A percentile compares a stretch with the other conserved stretches of the same genome.
Conservation (phyloP, 805 yeast species). For the Hanseniaspora valbyensis region DNA sequence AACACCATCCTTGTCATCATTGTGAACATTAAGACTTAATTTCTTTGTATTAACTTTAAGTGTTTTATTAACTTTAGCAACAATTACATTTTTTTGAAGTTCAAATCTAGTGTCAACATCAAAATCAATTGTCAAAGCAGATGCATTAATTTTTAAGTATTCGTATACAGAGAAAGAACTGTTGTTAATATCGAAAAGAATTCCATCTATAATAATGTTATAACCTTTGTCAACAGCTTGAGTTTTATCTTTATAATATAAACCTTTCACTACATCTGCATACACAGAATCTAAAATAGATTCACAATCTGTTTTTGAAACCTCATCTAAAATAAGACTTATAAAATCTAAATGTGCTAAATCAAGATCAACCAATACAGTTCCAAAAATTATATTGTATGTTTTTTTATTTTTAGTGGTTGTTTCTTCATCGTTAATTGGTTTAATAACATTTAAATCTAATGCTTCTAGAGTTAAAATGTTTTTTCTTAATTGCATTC, state of each 20-base stretch:
- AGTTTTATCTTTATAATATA: not conserved
- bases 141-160: not conserved
- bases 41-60: not conserved
- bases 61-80: not conserved
- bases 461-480: slow-evolving; percentile 12
- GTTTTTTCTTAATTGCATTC: slow-evolving; percentile 16
- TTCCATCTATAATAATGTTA: not conserved
- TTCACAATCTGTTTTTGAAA: slow-evolving; percentile 2
- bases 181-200: not conserved
- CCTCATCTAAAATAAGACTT: not conserved
- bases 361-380: not conserved
- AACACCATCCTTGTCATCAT: not conserved
- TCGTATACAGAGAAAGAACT: not conserved
- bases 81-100: slow-evolving; percentile 6
- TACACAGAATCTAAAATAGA: slow-evolving; percentile 9
- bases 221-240: not conserved
- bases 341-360: slow-evolving; percentile 2
- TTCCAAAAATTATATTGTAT: not conserved
- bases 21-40: not conserved
- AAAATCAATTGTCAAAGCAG: not conserved
- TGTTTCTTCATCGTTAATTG: not conserved
- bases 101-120: slow-evolving; percentile 1
- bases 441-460: not conserved
- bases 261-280: slow-evolving; percentile 1
- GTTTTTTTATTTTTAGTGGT: not conserved